Evolutionary conservation across 108 stramenopile species (phyloP).

Genomic region (Pseudonitzschia pungens): DNA sequence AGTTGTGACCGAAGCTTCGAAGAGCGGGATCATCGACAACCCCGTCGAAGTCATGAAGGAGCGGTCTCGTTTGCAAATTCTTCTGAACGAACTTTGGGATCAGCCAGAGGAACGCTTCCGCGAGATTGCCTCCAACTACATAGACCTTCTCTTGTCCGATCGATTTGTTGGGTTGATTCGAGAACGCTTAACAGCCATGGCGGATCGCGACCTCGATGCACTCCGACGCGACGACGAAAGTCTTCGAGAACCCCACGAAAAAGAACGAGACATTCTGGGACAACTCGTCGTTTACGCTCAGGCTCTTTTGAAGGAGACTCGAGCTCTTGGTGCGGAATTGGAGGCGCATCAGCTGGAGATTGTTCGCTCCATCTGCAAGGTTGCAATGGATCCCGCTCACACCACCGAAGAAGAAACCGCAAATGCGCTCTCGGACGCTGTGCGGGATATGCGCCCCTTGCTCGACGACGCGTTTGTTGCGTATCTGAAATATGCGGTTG

Average conservation of each 20-base stretch:
- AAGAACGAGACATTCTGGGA: slow-evolving; percentile 71
- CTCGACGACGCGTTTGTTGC: slow-evolving; percentile 86
- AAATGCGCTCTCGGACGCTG: slow-evolving; percentile 77
- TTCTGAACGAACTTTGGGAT: slow-evolving; percentile 71
- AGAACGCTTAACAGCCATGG: slow-evolving; percentile 65
- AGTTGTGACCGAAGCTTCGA: slow-evolving; percentile 63
- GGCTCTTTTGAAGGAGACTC: slow-evolving; percentile 71
- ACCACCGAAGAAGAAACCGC: slow-evolving; percentile 82
- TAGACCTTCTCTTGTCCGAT: slow-evolving; percentile 83
- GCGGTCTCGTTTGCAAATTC: slow-evolving; percentile 60
- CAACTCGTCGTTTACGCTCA: slow-evolving; percentile 71
- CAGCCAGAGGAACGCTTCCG: slow-evolving; percentile 82
- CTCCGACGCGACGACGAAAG: slow-evolving; percentile 39
- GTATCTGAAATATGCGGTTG: slow-evolving; percentile 88
- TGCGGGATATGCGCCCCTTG: slow-evolving; percentile 83
- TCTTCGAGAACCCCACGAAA: slow-evolving; percentile 43
- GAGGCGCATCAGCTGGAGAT: slow-evolving; percentile 84
- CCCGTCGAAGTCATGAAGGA: slow-evolving; percentile 61
- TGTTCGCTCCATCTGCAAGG: slow-evolving; percentile 83
- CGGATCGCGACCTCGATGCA: slow-evolving; percentile 63
- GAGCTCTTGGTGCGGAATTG: slow-evolving; percentile 76
- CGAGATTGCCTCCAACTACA: slow-evolving; percentile 77
- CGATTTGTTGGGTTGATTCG: slow-evolving; percentile 67
- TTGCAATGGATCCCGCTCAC: slow-evolving; percentile 86
- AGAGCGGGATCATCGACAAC: slow-evolving; percentile 72